A percentile compares a stretch with the other conserved stretches of the same genome.
Evolutionary conservation across 2,329 filamentous ascomycete genomes (phyloP).

Genomic region (Aureobasidium sp.): DNA sequence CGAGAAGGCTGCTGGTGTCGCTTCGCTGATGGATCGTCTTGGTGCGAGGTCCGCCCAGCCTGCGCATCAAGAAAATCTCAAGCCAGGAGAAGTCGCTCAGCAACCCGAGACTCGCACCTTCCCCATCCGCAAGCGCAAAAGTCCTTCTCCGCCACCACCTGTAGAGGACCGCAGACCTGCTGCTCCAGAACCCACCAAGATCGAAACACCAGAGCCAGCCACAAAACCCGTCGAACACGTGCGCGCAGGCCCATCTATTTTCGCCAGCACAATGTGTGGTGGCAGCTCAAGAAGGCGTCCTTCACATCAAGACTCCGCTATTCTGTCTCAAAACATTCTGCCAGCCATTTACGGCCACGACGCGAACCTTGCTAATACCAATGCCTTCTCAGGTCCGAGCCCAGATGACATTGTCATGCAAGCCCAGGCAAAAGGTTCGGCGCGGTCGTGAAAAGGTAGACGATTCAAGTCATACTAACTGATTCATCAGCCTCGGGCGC

Average conservation of each 20-base stretch:
- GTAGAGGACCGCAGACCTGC: slow-evolving; percentile 7
- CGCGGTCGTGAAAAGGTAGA: slow-evolving; percentile 9
- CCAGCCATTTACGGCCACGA: slow-evolving; percentile 35
- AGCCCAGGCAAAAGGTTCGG: slow-evolving; percentile 55
- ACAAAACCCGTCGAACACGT: neutral
- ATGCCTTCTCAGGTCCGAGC: slow-evolving; percentile 75
- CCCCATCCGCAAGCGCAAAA: slow-evolving; percentile 15
- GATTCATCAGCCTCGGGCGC: slow-evolving; percentile 19
- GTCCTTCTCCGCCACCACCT: slow-evolving; percentile 14
- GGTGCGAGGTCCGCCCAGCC: slow-evolving; percentile 22
- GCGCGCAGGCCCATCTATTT: slow-evolving; percentile 14
- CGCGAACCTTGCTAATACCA: slow-evolving; percentile 35
- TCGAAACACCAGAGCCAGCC: neutral
- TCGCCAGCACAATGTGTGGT: slow-evolving; percentile 14
- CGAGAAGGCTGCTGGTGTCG: slow-evolving; percentile 21
- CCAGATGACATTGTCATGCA: slow-evolving; percentile 83
- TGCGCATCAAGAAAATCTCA: neutral
- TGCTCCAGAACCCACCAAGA: neutral
- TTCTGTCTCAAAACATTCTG: slow-evolving; percentile 21
- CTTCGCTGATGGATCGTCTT: slow-evolving; percentile 39
- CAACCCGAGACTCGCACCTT: neutral
- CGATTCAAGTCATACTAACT: neutral
- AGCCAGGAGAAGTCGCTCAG: neutral
- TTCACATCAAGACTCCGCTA: neutral
- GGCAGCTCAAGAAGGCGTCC: neutral